phyloP scores from a whole-genome alignment of 1,284 basidiomycete genomes.

The Trichosporon sp. region DNA sequence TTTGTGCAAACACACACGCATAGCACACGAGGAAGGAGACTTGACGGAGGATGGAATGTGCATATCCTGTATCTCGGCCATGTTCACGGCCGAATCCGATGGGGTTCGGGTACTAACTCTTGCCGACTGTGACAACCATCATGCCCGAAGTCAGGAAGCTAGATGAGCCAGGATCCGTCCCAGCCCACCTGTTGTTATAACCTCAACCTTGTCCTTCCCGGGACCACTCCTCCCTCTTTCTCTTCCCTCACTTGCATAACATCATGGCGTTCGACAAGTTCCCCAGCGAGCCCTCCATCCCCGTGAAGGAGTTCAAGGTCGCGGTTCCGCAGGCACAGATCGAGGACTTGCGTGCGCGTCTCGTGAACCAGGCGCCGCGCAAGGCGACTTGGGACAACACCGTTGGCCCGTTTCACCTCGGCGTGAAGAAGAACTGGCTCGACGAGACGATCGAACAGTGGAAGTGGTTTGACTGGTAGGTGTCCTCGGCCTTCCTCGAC shows the following conservation, averaged over 20 bases:
- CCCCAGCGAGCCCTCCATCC: slow-evolving; percentile 40
- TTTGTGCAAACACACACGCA: background rate
- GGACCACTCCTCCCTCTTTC: too few relatives aligned
- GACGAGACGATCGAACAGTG: slow-evolving; percentile 35
- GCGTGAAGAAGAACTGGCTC: slow-evolving; percentile 39
- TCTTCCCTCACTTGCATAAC: background rate
- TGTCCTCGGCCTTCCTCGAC: background rate
- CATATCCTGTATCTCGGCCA: background rate
- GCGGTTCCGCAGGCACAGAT: slow-evolving; percentile 41
- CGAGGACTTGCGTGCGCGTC: slow-evolving; percentile 41
- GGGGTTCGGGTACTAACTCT: slow-evolving; percentile 16
- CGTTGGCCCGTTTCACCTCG: slow-evolving; percentile 31
- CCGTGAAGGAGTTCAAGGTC: slow-evolving; percentile 40
- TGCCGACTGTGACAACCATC: slow-evolving; percentile 1
- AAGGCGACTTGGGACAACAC: slow-evolving; percentile 49
- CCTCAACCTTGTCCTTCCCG: background rate
- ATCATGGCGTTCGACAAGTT: slow-evolving; percentile 35
- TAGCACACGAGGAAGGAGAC: background rate
- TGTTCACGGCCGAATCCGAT: background rate
- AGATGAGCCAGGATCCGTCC: background rate
- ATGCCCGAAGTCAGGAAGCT: background rate
- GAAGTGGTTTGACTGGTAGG: slow-evolving; percentile 42
- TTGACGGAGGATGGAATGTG: background rate
- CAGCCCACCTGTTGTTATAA: background rate
- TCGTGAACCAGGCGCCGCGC: slow-evolving; percentile 34